These are phyloP conservation scores for Crucihimalaya himalaica DNA, from an alignment of 345 rosid species.

Conservation along the genomic window DNA sequence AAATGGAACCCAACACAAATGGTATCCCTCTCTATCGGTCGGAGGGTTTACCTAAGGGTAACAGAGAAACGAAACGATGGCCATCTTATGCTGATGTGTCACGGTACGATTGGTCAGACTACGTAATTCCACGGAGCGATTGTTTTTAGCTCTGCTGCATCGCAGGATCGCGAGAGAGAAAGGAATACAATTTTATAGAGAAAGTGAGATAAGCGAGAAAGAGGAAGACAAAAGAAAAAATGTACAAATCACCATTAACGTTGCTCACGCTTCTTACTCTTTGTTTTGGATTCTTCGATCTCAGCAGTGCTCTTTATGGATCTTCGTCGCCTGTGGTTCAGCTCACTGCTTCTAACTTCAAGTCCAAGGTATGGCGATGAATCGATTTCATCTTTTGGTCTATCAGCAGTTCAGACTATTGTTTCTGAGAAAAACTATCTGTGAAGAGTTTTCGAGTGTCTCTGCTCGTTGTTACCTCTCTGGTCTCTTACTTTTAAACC, in stretches of 20 bases:
- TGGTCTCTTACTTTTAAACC: not conserved
- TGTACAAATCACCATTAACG: slow-evolving; percentile 44
- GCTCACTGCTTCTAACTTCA: slow-evolving; percentile 95
- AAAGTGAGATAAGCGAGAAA: slow-evolving; percentile 29
- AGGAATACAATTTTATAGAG: slow-evolving; percentile 24
- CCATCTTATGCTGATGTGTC: slow-evolving; percentile 50
- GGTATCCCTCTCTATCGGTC: not conserved
- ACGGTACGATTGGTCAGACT: slow-evolving; percentile 44
- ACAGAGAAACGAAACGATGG: not conserved
- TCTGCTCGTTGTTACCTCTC: not conserved
- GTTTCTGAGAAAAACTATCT: not conserved
- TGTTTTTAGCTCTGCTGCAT: slow-evolving; percentile 34
- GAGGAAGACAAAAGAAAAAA: slow-evolving; percentile 25
- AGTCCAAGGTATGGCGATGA: slow-evolving; percentile 68
- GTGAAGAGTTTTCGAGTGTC: not conserved
- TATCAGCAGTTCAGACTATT: not conserved
- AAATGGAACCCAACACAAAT: not conserved
- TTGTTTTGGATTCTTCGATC: slow-evolving; percentile 30
- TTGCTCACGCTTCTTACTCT: slow-evolving; percentile 39
- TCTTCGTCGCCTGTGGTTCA: slow-evolving; percentile 97
- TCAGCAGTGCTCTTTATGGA: slow-evolving; percentile 68
- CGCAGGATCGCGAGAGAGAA: slow-evolving; percentile 5
- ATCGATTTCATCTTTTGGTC: slow-evolving; percentile 21
- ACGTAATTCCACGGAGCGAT: slow-evolving; percentile 47
- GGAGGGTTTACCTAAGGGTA: not conserved